phyloP scores from a whole-genome alignment of 768 basidiomycete species.

The Calvatia gigantea region DNA sequence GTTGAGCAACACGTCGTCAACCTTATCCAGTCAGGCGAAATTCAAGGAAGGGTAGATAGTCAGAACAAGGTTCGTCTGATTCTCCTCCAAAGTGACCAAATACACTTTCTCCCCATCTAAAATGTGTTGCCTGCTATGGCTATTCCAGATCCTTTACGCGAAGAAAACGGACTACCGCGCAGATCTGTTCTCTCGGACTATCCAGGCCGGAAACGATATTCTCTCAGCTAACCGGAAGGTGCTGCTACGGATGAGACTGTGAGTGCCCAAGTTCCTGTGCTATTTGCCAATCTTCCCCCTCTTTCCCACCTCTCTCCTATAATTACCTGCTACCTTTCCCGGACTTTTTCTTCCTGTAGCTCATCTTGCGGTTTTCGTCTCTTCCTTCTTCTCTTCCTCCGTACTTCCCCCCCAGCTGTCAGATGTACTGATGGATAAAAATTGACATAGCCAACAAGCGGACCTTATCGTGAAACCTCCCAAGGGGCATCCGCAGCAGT shows the following conservation, averaged over 20 bases:
- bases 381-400: neutral
- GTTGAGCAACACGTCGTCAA: slow-evolving; percentile 71
- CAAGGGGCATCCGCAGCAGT: slow-evolving; percentile 49
- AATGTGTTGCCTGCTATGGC: neutral
- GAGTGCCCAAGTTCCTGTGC: too few species aligned
- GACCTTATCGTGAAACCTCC: slow-evolving; percentile 71
- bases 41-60: slow-evolving; percentile 84
- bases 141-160: slow-evolving; percentile 66
- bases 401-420: too few species aligned
- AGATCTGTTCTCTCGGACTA: slow-evolving; percentile 71
- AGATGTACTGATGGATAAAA: neutral
- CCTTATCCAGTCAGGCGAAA: slow-evolving; percentile 73
- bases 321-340: too few species aligned
- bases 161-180: slow-evolving; percentile 77
- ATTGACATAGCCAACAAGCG: slow-evolving; percentile 63
- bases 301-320: too few species aligned
- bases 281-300: too few species aligned
- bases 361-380: slow-evolving; percentile 1
- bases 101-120: neutral
- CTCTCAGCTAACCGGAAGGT: slow-evolving; percentile 73
- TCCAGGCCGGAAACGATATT: slow-evolving; percentile 70
- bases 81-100: neutral
- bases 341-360: too few species aligned
- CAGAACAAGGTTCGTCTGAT: slow-evolving; percentile 67
- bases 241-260: slow-evolving; percentile 82